Percentiles rank a stretch among this genome's conserved stretches.
phyloP scores from a whole-genome alignment of 2,329 filamentous ascomycete genomes.

The Penicillium hordei region DNA sequence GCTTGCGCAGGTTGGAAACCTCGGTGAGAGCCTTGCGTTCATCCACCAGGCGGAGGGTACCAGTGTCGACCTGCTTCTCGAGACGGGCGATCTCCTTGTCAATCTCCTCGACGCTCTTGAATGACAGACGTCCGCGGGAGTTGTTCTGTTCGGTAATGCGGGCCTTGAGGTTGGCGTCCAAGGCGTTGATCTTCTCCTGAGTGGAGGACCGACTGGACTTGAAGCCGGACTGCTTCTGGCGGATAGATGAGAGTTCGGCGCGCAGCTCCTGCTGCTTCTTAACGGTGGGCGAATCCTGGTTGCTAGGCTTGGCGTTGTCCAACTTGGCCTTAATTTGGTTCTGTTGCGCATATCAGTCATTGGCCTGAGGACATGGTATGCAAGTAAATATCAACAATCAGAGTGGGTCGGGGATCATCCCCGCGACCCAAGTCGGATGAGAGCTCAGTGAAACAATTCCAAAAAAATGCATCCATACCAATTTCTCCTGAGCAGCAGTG shows the following conservation, averaged over 20 bases:
- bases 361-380: constrained; percentile 10
- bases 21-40: constrained; percentile 91
- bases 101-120: constrained; percentile 85
- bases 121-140: constrained; percentile 74
- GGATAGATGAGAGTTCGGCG: constrained; percentile 77
- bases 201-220: constrained; percentile 77
- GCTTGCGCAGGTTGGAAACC: constrained; percentile 78
- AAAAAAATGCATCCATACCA: constrained; percentile 49
- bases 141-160: constrained; percentile 84
- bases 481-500: constrained; percentile 69
- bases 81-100: constrained; percentile 78
- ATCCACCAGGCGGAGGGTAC: constrained; percentile 92
- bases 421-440: background rate
- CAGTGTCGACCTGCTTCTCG: constrained; percentile 81
- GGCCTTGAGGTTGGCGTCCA: constrained; percentile 84
- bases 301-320: constrained; percentile 76
- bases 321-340: constrained; percentile 86
- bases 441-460: background rate
- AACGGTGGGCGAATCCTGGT: constrained; percentile 74
- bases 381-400: constrained; percentile 2
- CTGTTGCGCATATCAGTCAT: constrained; percentile 55
- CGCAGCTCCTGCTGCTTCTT: constrained; percentile 86
- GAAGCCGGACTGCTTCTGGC: constrained; percentile 79
- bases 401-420: constrained; percentile 5
- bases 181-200: constrained; percentile 86